Evolutionary conservation across 2,329 filamentous ascomycete genomes (phyloP), one percentile per base, ranked within the genome.

Genomic region (Kalmusia sp.): DNA sequence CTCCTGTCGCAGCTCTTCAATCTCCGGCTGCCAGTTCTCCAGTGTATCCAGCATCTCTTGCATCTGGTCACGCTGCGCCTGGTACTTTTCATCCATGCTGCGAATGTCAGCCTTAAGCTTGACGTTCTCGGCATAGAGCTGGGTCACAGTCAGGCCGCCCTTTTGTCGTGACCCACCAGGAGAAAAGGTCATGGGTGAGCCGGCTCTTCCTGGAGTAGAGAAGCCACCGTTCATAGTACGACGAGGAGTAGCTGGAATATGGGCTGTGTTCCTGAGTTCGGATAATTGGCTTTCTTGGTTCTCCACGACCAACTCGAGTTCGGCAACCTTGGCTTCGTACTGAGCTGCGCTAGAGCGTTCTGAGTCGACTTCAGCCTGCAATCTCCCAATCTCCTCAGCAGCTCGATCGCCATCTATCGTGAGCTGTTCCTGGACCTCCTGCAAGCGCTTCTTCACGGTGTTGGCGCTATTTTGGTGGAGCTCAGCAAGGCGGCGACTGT

Each of bases 31-130:
- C 71, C 91, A 93, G 21, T 88, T 88, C 72, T 99, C 93, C 31
- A 98, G 77, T 52, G 93, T 89, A 31, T 87, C 84, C 53, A 97
- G 85, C 79, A 97, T 91, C 54, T 95, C 90, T 59, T 97, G 91
- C 38, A 98, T 80, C 38, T 93, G 87, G 31, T 87, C 84, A 15
- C 85, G 84, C 9, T 97, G 84, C 68, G 91, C 86, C 58, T 90
- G 86, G 63, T 86, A 92, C 19, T 87, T 85, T 53, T 90, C 84
- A 69, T 88, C 87, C 72, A 96, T 90, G 3, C 82, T 84, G 3
- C 87, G 86, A 28, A 97, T 81, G 64, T 90, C 84, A 50, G 85
- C 81, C 80, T 95, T 90, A 61, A 84, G 77, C 64, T 83, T 80
- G 47, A 82, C 80, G 64, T 86, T 86, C 57, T 88, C 84, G 21